A percentile compares a stretch with the other conserved stretches of the same genome.
Evolutionary conservation across 2,329 filamentous ascomycete species (phyloP).

Genomic region (Botryosphaeria agaves): DNA sequence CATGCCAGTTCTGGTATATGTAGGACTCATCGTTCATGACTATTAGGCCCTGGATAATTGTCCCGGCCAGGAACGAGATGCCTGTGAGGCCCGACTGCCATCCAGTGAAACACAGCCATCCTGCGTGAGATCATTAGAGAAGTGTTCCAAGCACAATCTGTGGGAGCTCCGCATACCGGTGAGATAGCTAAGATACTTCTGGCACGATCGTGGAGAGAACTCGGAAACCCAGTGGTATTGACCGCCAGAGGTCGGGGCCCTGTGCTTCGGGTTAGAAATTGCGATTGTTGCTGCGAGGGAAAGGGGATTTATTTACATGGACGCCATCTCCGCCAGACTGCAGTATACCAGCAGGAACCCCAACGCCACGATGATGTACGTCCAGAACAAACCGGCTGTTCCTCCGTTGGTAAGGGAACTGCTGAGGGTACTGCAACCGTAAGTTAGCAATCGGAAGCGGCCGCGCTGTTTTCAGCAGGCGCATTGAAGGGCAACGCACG

Average conservation of each 20-base stretch:
- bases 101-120: slow-evolving; percentile 6
- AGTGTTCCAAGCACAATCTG: not conserved
- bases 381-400: slow-evolving; percentile 16
- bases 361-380: slow-evolving; percentile 14
- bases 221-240: slow-evolving; percentile 19
- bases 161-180: slow-evolving; percentile 1
- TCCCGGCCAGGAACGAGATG: slow-evolving; percentile 12
- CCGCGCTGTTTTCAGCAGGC: not conserved
- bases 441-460: not conserved
- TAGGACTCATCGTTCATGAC: slow-evolving; percentile 7
- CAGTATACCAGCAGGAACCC: slow-evolving; percentile 16
- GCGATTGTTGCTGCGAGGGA: not conserved
- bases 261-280: slow-evolving; percentile 2
- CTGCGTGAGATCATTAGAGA: not conserved
- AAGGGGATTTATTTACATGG: slow-evolving; percentile 9
- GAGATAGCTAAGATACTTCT: slow-evolving; percentile 7
- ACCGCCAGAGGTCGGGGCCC: slow-evolving; percentile 20
- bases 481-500: not conserved
- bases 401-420: slow-evolving; percentile 12
- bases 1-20: slow-evolving; percentile 23
- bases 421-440: slow-evolving; percentile 2
- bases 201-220: slow-evolving; percentile 3
- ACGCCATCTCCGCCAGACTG: slow-evolving; percentile 15
- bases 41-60: slow-evolving; percentile 7
- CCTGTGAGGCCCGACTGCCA: slow-evolving; percentile 5